Evolutionary conservation across 805 yeast genomes (phyloP), one percentile per base, ranked within the genome.

Genomic region (Yarrowia sp.): DNA sequence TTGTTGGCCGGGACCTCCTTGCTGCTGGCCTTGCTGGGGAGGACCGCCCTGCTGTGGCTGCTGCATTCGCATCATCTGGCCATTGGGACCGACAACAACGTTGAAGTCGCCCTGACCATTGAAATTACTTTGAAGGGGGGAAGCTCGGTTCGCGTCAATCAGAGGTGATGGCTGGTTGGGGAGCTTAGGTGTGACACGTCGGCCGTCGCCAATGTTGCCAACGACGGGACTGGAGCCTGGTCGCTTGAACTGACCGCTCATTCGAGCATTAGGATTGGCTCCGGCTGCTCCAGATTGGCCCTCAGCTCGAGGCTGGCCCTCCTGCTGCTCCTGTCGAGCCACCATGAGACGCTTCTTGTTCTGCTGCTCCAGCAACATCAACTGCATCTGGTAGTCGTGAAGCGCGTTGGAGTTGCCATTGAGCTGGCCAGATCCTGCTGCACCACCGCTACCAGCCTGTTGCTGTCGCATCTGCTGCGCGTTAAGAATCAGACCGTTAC

Each of bases 371-470:
- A 90, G 76, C 63, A 87, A 73, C 82, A 88, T 82, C 68, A 89
- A 77, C 74, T 89, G 93, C 79, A 84, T 85, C 73, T 90, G 96
- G 74, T 90, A 90, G 72, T 90, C 96, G 70, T 87, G 90, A 41
- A 90, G 77, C 1, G 93, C 92, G 70, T 81, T 81, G 65, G 77
- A 79, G 68, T 74, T 74, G 48, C 67, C 70, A 11, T 80, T 80
- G 65, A 76, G 78, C 68, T 72, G 73, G 44, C 64, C 67, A 36
- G 62, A 59, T 12, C 66, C 67, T 48, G 70, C 33, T 52, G 74
- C 66, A 64, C 73, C 64, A 67, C 76, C 68, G 19, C 26, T 36
- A 79, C 84, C 67, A 79, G 85, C 56, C n/a, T 69, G 62, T 30
- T 66, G 67, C 44, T 63, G 68, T n/a, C 68, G 65, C 68, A 62